phyloP scores from a whole-genome alignment of 2,329 filamentous ascomycete species.

The Sphaerulina populicola region DNA sequence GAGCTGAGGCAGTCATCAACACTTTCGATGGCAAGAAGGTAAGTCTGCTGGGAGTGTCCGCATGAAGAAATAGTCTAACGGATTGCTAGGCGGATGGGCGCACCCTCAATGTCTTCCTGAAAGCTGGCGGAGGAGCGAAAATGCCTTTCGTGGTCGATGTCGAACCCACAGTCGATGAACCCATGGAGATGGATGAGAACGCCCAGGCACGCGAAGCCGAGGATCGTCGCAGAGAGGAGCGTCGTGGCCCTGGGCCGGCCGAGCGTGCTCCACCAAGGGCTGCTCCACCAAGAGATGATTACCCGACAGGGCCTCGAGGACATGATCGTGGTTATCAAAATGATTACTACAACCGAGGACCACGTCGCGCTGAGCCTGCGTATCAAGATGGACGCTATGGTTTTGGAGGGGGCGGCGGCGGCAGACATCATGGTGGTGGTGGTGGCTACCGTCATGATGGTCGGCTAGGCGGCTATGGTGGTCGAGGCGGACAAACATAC shows the following conservation, averaged over 20 bases:
- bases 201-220: slow-evolving; percentile 26
- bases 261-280: slow-evolving; percentile 14
- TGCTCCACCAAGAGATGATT: slow-evolving; percentile 12
- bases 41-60: slow-evolving; percentile 27
- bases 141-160: slow-evolving; percentile 15
- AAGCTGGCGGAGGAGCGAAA: slow-evolving; percentile 15
- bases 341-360: slow-evolving; percentile 20
- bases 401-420: slow-evolving; percentile 30
- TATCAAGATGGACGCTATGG: slow-evolving; percentile 41
- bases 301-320: slow-evolving; percentile 19
- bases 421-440: slow-evolving; percentile 20
- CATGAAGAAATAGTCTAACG: neutral
- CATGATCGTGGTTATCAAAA: slow-evolving; percentile 19
- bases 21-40: slow-evolving; percentile 74
- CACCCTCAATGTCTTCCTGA: slow-evolving; percentile 58
- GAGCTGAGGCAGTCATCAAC: slow-evolving; percentile 64
- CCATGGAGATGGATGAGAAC: slow-evolving; percentile 40
- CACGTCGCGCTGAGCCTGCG: slow-evolving; percentile 29
- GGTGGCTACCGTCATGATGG: slow-evolving; percentile 23
- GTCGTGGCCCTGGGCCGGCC: slow-evolving; percentile 20
- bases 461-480: slow-evolving; percentile 11
- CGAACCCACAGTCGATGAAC: slow-evolving; percentile 27
- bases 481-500: slow-evolving; percentile 1
- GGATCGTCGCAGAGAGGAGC: slow-evolving; percentile 29
- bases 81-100: slow-evolving; percentile 61